Evolutionary conservation across 495 filamentous ascomycete genomes (phyloP).

Genomic region (Aspergillus ellipticus): DNA sequence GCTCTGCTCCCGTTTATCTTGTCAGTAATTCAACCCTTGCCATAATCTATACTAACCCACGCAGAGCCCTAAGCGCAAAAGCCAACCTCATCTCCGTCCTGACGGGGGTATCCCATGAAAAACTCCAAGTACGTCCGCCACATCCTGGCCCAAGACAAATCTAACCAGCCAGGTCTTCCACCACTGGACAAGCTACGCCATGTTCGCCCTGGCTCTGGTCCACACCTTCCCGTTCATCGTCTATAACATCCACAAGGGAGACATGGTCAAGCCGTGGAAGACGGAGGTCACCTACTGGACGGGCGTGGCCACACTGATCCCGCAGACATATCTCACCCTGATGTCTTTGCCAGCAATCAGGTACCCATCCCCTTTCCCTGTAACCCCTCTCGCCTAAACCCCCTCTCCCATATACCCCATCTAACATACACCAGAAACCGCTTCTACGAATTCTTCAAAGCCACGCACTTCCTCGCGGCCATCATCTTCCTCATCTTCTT

Average conservation of each 20-base stretch:
- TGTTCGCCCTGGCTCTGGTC: conserved; percentile 49
- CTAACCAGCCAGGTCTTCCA: conserved; percentile 34
- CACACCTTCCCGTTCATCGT: conserved; percentile 60
- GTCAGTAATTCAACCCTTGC: conserved; percentile 22
- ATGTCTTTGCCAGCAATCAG: conserved; percentile 47
- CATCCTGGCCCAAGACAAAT: not conserved
- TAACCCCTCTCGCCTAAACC: no score
- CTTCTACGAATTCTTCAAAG: conserved; percentile 60
- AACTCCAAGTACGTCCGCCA: conserved; percentile 33
- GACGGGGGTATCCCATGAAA: conserved; percentile 54
- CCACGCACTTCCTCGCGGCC: conserved; percentile 48
- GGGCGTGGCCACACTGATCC: conserved; percentile 50
- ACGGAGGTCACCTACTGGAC: conserved; percentile 50
- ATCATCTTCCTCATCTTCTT: conserved; percentile 54
- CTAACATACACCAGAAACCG: conserved; percentile 37
- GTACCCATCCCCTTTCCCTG: conserved; percentile 31
- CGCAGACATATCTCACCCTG: conserved; percentile 53
- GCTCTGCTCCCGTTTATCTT: conserved; percentile 51
- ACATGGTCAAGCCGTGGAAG: conserved; percentile 47
- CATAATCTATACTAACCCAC: not conserved
- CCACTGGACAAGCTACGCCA: conserved; percentile 50
- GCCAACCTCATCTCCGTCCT: conserved; percentile 45
- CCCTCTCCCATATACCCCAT: not conserved
- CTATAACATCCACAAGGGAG: conserved; percentile 43
- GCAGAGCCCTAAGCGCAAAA: conserved; percentile 27